These are phyloP conservation scores for Neoascochyta sp. DNA, from an alignment of 2,329 filamentous ascomycete genomes.

Conservation along the genomic window DNA sequence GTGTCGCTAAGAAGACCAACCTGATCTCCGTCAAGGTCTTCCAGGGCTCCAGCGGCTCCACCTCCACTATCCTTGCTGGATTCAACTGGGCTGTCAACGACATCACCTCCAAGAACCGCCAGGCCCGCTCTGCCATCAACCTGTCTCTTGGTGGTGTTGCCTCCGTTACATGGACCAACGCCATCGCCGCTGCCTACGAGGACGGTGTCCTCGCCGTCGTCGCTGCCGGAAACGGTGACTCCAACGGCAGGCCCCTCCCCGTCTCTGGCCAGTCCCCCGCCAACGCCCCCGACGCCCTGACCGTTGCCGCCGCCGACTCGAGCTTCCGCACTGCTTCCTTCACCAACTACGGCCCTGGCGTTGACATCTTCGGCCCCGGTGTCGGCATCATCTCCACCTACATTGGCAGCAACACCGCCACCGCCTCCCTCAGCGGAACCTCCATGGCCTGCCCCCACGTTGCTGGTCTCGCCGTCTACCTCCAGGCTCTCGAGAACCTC, in stretches of 20 bases:
- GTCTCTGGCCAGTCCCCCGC: conserved; percentile 23
- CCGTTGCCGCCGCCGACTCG: conserved; percentile 26
- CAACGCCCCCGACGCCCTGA: conserved; percentile 24
- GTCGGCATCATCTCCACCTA: conserved; percentile 44
- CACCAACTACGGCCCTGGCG: conserved; percentile 27
- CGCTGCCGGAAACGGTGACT: conserved; percentile 33
- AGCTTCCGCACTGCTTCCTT: conserved; percentile 20
- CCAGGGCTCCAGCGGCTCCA: conserved; percentile 4
- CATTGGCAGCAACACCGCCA: conserved; percentile 26
- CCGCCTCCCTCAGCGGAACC: conserved; percentile 52
- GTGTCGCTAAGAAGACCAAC: conserved; percentile 20
- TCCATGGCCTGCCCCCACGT: conserved; percentile 65
- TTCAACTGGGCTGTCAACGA: conserved; percentile 24
- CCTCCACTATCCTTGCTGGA: conserved; percentile 15
- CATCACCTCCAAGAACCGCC: conserved; percentile 13
- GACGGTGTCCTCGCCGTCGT: conserved; percentile 27
- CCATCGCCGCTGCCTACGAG: conserved; percentile 19
- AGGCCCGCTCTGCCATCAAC: conserved; percentile 20
- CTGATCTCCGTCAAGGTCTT: conserved; percentile 30
- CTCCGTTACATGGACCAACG: conserved; percentile 22
- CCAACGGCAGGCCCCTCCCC: conserved; percentile 8
- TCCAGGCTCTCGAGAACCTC: conserved; percentile 50
- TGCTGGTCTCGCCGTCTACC: conserved; percentile 62
- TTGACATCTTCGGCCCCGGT: conserved; percentile 32
- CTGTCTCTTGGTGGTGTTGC: conserved; percentile 27